These are phyloP conservation scores for Raddia distichophylla DNA, from an alignment of 176 grass and related monocot genomes.

Conservation along the genomic window DNA sequence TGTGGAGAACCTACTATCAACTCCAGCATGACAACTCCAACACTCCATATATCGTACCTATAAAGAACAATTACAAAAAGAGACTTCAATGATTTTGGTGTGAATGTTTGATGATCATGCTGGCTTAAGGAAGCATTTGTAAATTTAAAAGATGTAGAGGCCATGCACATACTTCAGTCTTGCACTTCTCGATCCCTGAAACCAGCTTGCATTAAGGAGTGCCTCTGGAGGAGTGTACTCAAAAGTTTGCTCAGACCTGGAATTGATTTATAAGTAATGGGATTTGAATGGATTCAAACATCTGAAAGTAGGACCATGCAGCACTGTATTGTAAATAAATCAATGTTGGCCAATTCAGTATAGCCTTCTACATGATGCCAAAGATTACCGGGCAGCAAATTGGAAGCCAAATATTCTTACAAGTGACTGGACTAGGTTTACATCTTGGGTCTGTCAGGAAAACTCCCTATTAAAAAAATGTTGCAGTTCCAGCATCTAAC, in stretches of 20 bases:
- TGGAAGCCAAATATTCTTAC: background rate
- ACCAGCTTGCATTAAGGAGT: constrained; percentile 90
- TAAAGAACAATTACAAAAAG: constrained; percentile 15
- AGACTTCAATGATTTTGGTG: constrained; percentile 28
- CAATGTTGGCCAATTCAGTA: constrained; percentile 3
- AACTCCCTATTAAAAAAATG: background rate
- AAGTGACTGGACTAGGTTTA: background rate
- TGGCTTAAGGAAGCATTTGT: constrained; percentile 29
- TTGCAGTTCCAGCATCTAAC: constrained; percentile 20
- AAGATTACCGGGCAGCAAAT: constrained; percentile 27
- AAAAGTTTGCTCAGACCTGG: constrained; percentile 91
- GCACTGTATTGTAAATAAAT: background rate
- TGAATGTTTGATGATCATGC: constrained; percentile 18
- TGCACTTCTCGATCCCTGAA: constrained; percentile 73
- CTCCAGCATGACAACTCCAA: constrained; percentile 98
- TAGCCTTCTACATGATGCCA: background rate
- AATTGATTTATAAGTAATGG: constrained; percentile 26
- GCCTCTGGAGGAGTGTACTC: constrained; percentile 97
- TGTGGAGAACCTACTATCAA: constrained; percentile 93
- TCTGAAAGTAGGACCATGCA: constrained; percentile 25
- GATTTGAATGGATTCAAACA: constrained; percentile 21
- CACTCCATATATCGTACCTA: constrained; percentile 98
- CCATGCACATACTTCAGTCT: constrained; percentile 73
- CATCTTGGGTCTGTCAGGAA: background rate
- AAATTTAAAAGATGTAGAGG: constrained; percentile 19